These are phyloP conservation scores for Aspergillus phoenicis DNA, from an alignment of 2,329 filamentous ascomycete genomes.

Conservation along the genomic window DNA sequence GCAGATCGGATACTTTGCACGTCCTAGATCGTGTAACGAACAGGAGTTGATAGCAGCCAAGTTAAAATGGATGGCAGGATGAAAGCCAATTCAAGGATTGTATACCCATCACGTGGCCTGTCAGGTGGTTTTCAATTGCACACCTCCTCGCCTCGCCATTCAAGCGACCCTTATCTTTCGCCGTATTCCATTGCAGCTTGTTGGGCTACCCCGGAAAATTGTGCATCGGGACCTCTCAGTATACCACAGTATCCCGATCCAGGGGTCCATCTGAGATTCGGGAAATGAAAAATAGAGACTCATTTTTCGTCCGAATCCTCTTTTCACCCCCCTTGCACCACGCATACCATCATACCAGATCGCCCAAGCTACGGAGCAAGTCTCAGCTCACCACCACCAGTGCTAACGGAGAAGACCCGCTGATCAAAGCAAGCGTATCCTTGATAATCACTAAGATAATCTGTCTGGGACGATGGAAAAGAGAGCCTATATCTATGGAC, in stretches of 20 bases:
- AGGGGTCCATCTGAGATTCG: background rate
- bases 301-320: background rate
- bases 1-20: too few species aligned
- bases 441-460: background rate
- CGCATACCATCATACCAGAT: background rate
- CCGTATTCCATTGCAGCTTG: background rate
- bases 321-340: background rate
- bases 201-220: background rate
- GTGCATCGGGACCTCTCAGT: background rate
- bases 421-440: background rate
- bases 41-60: too few species aligned
- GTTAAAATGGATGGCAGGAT: too few species aligned
- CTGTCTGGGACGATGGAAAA: background rate
- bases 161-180: background rate
- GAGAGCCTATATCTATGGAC: background rate
- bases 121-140: too few species aligned
- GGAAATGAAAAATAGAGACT: background rate
- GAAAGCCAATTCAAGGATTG: too few species aligned
- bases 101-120: too few species aligned
- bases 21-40: too few species aligned
- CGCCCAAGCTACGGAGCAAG: background rate
- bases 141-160: background rate
- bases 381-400: background rate
- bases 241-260: background rate
- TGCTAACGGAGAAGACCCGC: background rate